A percentile compares a stretch with the other conserved stretches of the same genome.
Conservation (phyloP, 148 eudicot species). For the Gaultheria prostrata region DNA sequence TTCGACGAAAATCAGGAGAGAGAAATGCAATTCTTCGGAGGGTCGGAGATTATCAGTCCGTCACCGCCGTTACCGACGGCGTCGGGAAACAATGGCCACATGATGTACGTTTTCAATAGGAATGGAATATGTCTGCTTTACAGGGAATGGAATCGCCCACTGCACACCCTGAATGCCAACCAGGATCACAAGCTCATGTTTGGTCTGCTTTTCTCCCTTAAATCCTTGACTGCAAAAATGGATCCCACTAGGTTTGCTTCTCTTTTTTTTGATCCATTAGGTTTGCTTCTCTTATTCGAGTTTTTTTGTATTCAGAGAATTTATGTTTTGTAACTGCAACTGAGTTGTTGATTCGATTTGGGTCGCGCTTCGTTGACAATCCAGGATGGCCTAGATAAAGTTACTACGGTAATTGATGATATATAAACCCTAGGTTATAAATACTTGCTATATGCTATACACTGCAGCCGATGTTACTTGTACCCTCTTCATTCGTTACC, state of each 20-base stretch:
- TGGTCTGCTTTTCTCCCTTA: conserved; percentile 84
- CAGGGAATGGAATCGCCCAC: conserved; percentile 88
- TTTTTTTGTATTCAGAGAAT: background rate
- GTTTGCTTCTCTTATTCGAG: conserved; percentile 22
- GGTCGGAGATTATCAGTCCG: conserved; percentile 85
- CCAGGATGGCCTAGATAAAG: no score
- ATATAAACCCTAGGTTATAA: no score
- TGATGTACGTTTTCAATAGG: conserved; percentile 83
- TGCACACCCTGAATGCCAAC: conserved; percentile 59
- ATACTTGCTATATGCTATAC: no score
- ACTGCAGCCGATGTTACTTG: no score
- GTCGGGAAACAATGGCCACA: conserved; percentile 79
- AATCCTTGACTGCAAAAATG: conserved; percentile 91
- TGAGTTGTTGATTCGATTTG: background rate
- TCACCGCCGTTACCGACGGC: conserved; percentile 85
- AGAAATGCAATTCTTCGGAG: conserved; percentile 81
- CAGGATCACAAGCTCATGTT: conserved; percentile 97
- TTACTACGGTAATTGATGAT: no score
- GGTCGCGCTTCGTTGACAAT: no score
- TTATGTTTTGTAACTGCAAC: background rate
- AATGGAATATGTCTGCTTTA: conserved; percentile 81
- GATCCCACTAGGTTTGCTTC: conserved; percentile 32
- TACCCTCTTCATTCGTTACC: no score
- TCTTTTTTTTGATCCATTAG: conserved; percentile 49
- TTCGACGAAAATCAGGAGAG: background rate